Evolutionary conservation across 2,329 filamentous ascomycete species (phyloP).

Genomic region (Didymella keratinophila): DNA sequence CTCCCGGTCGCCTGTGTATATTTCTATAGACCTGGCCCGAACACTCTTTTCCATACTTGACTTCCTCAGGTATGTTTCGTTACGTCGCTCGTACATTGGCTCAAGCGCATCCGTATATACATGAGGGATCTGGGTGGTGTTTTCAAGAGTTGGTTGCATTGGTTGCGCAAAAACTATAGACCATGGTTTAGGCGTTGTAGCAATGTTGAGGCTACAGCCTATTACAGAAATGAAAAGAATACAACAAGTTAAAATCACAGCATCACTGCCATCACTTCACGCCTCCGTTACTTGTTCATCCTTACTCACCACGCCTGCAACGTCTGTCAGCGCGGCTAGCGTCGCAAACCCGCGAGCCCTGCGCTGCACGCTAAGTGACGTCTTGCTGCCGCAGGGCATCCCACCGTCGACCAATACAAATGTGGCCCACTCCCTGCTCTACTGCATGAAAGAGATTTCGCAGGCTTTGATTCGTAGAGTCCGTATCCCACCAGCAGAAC

Average conservation of each 20-base stretch:
- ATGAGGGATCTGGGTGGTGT: constrained; percentile 18
- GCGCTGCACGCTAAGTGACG: constrained; percentile 13
- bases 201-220: constrained; percentile 9
- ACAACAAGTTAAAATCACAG: not conserved
- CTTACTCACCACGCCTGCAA: not conserved
- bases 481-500: constrained; percentile 6
- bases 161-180: constrained; percentile 23
- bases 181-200: constrained; percentile 19
- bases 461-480: constrained; percentile 8
- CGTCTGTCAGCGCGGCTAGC: constrained; percentile 12
- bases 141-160: constrained; percentile 19
- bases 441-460: constrained; percentile 20
- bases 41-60: constrained; percentile 18
- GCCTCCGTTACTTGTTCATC: not conserved
- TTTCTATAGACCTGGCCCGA: constrained; percentile 39
- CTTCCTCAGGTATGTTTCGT: constrained; percentile 19
- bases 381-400: constrained; percentile 6
- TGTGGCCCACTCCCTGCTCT: constrained; percentile 7
- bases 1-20: constrained; percentile 49
- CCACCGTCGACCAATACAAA: constrained; percentile 10
- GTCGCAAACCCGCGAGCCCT: constrained; percentile 10
- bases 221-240: constrained; percentile 7
- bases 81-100: constrained; percentile 17
- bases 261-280: not conserved
- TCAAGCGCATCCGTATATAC: constrained; percentile 16